A percentile compares a stretch with the other conserved stretches of the same genome.
Evolutionary conservation across 2,329 filamentous ascomycete genomes (phyloP).

Genomic region (Apiospora aurea): DNA sequence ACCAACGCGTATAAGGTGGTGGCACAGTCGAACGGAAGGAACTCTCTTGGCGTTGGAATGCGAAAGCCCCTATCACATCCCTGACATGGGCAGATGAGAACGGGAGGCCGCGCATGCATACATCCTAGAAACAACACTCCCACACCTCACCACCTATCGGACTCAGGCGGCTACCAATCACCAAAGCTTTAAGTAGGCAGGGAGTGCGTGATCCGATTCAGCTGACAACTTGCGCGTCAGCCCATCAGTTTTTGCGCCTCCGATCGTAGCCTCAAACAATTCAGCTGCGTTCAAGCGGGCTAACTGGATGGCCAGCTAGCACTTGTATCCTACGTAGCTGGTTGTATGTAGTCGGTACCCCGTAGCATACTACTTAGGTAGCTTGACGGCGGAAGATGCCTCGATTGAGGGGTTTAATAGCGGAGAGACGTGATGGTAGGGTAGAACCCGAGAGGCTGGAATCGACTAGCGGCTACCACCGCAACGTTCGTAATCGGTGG

Average conservation of each 20-base stretch:
- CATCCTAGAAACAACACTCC: neutral
- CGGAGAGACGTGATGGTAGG: neutral
- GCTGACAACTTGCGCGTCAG: neutral
- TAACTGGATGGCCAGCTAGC: neutral
- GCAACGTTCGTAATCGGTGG: neutral
- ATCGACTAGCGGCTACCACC: conserved; percentile 2
- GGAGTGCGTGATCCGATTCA: neutral
- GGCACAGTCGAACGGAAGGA: neutral
- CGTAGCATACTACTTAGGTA: neutral
- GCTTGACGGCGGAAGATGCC: conserved; percentile 10
- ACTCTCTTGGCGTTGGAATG: neutral
- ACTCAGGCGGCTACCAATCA: neutral
- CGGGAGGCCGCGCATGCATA: neutral
- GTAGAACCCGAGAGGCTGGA: conserved; percentile 7
- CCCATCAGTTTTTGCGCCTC: neutral
- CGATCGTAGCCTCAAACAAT: neutral
- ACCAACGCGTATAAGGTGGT: neutral
- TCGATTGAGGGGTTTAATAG: conserved; percentile 9
- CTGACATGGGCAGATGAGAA: neutral
- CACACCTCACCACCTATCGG: neutral
- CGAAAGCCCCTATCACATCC: neutral
- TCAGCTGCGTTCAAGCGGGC: neutral
- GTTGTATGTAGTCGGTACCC: neutral
- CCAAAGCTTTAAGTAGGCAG: neutral
- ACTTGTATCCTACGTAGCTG: neutral